Base-by-base conservation (phyloP, 768 basidiomycete genomes). In the Mycena chlorophos region DNA sequence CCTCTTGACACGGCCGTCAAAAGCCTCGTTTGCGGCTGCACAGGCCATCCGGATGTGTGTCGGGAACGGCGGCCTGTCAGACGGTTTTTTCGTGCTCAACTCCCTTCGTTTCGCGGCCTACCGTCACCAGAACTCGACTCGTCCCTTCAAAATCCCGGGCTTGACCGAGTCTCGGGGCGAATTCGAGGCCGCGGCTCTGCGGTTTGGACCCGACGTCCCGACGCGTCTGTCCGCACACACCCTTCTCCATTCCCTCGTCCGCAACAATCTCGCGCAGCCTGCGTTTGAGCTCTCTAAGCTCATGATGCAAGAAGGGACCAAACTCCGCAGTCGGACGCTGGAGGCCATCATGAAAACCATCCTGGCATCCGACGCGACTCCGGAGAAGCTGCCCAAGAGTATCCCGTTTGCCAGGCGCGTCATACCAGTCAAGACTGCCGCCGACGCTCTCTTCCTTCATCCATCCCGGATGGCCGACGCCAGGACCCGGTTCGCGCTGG, bases 181-280 rank as follows among this genome's bases (percentile, higher is more conserved):
- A 16, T 81, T 76, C 56, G 63, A 72, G 19, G 73, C 74, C 23
- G 56, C 65, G n/a, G 68, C 72, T 1, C 73, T 84, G 50, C 68
- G 76, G 16, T 84, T 87, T 57, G 75, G 76, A 46, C 71, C 68
- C 30, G 68, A 76, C 1, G 70, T 88, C 10, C 80, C 88, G 23
- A 78, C 82, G 2, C 83, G 82, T 20, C 72, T 91, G 3, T 70
- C 85, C 17, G 78, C 82, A 0, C 89, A 91, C 61, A 72, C 76
- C 25, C 74, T 91, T 37, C 60, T 91, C 10, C 89, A 92, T 48
- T 76, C 78, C 27, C 74, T 89, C 34, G 64, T 91, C 20, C 83
- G 86, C 48, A 58, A 70, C 5, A 80, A 84, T 2, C 69, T 78
- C 49, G 55, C 71, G 1, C 65, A 74, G 49, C 76, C 80, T 45